Evolutionary conservation across 164 flowering plant genomes (phyloP), one percentile per base, ranked within the genome.

Genomic region (Stephania japonica): DNA sequence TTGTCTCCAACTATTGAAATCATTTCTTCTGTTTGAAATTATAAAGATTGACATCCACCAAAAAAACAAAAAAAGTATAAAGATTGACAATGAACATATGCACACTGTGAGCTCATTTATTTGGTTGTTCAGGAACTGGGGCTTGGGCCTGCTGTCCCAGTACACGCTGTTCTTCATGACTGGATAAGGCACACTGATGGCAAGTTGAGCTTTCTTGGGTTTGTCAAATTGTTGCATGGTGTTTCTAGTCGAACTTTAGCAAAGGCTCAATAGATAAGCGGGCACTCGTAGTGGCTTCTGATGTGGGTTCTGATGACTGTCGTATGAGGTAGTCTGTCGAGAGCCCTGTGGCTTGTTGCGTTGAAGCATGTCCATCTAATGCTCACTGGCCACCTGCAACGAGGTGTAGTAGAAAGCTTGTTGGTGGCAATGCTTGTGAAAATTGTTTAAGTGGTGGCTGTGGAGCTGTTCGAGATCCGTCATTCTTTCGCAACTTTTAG

Each of bases 101-200:
- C 64, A 5, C 19, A 25, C 32, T 24, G 25, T 10, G 32, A 18
- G 23, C 64, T 59, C 7, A n/a, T n/a, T 68, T 68, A 6, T 68
- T 42, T 68, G 53, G 24, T 25, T 78, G 38, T 69, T 71, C 80
- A 94, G 99, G 99, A 94, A 83, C 98, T 94, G 38, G 95, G 97
- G 9, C 90, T 94, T 47, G 79, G 95, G 47, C 93, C 97, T 69
- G 81, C 89, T 7, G 87, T 92, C n/a, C 95, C 97, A 2, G 87
- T 94, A 67, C 98, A 92, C 75, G 85, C 86, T 7, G 97, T 92
- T 75, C 90, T 94, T 38, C 87, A 89, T 72, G 98, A 94, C 75
- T 92, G 97, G 97, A 81, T 94, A 67, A 84, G 97, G 75, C 95
- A 91, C 77, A 85, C 92, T 1, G 98, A 94, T 79, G 98, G 98